Evolutionary conservation across 2,329 filamentous ascomycete species (phyloP).

Genomic region (Dactylellina haptotyla): DNA sequence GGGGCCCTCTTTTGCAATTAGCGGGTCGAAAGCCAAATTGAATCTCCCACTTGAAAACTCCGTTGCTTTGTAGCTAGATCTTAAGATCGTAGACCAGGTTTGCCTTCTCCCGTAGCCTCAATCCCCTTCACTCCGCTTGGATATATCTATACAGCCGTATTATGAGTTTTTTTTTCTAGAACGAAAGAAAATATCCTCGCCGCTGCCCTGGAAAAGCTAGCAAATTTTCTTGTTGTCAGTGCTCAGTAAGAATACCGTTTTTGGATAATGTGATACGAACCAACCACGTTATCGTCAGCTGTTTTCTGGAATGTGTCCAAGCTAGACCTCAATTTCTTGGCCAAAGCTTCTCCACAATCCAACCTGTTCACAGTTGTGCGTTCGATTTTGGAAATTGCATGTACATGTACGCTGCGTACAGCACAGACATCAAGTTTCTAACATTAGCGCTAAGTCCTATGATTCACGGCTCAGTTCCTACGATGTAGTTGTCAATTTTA

Average conservation of each 20-base stretch:
- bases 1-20: background rate
- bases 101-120: background rate
- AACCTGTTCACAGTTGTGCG: slow-evolving; percentile 9
- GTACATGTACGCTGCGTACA: slow-evolving; percentile 20
- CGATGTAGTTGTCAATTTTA: slow-evolving; percentile 40
- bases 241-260: background rate
- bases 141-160: background rate
- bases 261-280: slow-evolving; percentile 10
- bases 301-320: slow-evolving; percentile 8
- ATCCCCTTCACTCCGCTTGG: background rate
- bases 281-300: slow-evolving; percentile 31
- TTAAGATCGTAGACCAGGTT: background rate
- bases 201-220: no score
- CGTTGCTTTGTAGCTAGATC: background rate
- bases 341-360: slow-evolving; percentile 35
- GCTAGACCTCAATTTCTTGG: slow-evolving; percentile 19
- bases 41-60: slow-evolving; percentile 17
- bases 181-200: background rate
- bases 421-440: slow-evolving; percentile 29
- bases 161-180: background rate
- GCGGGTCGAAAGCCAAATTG: background rate
- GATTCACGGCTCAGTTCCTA: background rate
- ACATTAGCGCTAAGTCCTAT: slow-evolving; percentile 22
- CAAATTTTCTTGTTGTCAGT: background rate
- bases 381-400: slow-evolving; percentile 21